Evolutionary conservation across 1,284 basidiomycete species (phyloP).

Genomic region (Microbotryum intermedium): DNA sequence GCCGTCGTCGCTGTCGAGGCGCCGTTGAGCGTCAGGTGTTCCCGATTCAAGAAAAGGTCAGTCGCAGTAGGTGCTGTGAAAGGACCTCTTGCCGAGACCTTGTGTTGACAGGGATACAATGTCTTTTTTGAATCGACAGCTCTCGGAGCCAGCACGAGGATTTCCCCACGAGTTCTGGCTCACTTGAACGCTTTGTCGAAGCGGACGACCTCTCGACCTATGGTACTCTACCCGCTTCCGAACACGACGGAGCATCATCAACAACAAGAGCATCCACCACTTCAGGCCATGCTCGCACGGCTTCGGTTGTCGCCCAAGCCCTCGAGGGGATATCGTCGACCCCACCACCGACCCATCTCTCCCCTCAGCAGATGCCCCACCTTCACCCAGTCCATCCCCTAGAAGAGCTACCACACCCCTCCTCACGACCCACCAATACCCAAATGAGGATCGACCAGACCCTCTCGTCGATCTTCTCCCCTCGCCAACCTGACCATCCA

Average conservation of each 20-base stretch:
- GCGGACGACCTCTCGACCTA: conserved; percentile 56
- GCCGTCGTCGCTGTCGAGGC: conserved; percentile 79
- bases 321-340: background rate
- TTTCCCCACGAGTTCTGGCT: no score
- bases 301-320: background rate
- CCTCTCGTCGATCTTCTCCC: conserved; percentile 24
- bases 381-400: conserved; percentile 14
- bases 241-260: no score
- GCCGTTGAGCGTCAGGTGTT: conserved; percentile 51
- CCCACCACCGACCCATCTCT: conserved; percentile 26
- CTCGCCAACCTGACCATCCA: conserved; percentile 55
- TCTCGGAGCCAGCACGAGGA: no score
- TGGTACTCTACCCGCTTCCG: conserved; percentile 36
- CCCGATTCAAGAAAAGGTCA: background rate
- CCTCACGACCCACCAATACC: background rate
- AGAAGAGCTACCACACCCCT: background rate
- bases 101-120: no score
- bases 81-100: no score
- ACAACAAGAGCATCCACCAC: background rate
- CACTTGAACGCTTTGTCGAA: conserved; percentile 57
- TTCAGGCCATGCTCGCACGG: background rate
- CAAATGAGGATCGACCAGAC: background rate
- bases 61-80: no score
- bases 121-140: no score
- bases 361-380: conserved; percentile 39